Evolutionary conservation across 805 yeast species (phyloP).

Genomic region (Candida ponderosae): DNA sequence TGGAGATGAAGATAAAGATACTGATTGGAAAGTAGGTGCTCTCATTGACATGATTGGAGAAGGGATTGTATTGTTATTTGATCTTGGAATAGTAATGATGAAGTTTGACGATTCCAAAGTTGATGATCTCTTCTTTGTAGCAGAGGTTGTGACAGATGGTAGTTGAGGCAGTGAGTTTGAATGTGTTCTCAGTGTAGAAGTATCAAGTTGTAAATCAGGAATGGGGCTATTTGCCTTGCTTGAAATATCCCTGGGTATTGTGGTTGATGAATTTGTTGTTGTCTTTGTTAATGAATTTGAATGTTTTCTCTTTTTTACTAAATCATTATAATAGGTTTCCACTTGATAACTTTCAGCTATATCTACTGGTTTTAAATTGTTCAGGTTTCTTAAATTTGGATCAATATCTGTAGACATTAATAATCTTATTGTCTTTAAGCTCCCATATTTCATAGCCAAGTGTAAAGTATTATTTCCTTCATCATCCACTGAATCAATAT

Average conservation of each 20-base stretch:
- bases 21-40: conserved; percentile 7
- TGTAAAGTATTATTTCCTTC: conserved; percentile 83
- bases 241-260: not conserved
- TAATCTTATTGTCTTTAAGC: conserved; percentile 45
- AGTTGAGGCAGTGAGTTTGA: conserved; percentile 24
- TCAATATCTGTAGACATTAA: conserved; percentile 44
- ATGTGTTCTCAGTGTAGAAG: conserved; percentile 7
- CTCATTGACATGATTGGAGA: conserved; percentile 5
- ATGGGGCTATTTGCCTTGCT: not conserved
- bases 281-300: not conserved
- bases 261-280: not conserved
- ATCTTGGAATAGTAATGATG: conserved; percentile 5
- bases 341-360: conserved; percentile 48
- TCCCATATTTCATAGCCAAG: conserved; percentile 68
- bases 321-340: conserved; percentile 30
- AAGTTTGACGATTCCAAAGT: conserved; percentile 16
- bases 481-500: conserved; percentile 60
- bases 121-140: conserved; percentile 16
- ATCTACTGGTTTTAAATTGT: conserved; percentile 63
- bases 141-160: conserved; percentile 24
- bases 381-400: conserved; percentile 38
- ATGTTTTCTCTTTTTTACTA: conserved; percentile 13
- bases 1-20: conserved; percentile 14
- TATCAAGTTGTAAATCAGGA: not conserved
- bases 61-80: not conserved